Evolutionary conservation across 2,329 filamentous ascomycete genomes (phyloP), one percentile per base, ranked within the genome.

Genomic region (Rhinocladiella mackenziei): DNA sequence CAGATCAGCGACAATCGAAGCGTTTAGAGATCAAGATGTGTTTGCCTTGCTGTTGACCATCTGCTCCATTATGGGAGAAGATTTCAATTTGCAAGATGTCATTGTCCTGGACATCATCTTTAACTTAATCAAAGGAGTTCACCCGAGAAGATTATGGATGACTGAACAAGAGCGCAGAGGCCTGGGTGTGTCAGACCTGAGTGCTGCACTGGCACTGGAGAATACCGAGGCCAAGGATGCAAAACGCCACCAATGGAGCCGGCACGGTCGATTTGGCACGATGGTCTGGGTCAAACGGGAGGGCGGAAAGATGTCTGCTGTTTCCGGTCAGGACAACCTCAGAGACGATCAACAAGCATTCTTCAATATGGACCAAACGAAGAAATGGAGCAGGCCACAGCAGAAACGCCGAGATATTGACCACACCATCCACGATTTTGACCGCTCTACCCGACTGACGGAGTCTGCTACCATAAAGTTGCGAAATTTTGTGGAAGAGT

Each of bases 241-340:
- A 57, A 83, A 84, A 41, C 83, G 81, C 56, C 82, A 82, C 60
- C 86, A 85, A 2, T 86, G 89, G 0, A 89, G 88, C 2, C 75
- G 92, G 35, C 92, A 98, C 65, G 94, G 89, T 56, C 80, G 92
- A 23, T 98, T 97, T 59, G 92, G 92, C 2, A 94, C 89, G 8
- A 97, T 97, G 86, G 81, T 96, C 23, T 97, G 91, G 89, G 80
- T 98, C 26, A 88, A 94, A 68, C 76, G 89, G 43, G 85, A 89
- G 36, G 84, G 89, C 56, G 81, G 84, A 38, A 89, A 89, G 59
- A 78, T 92, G 57, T 84, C 86, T 0, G 89, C 89, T 0, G 77
- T 98, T 1, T 89, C 89, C 0, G 92, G 92, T 1, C 91, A 97
- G 61, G 84, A 89, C 56, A 86, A 86, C 3, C 76, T 98, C 32